Evolutionary conservation across 148 eudicot genomes (phyloP), one percentile per base, ranked within the genome.

Genomic region (Fagopyrum esculentum): DNA sequence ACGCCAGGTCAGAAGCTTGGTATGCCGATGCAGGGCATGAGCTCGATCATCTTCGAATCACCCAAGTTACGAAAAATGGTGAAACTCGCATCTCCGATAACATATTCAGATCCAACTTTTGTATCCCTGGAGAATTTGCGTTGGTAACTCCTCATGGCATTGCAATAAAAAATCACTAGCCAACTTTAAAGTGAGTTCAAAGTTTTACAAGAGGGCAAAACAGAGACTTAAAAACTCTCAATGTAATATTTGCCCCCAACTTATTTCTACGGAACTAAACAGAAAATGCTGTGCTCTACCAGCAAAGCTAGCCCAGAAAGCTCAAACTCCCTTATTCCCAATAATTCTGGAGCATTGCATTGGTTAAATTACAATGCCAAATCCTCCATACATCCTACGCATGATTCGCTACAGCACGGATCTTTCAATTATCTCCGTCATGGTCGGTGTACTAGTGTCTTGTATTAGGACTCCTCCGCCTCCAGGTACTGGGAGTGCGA

Each of bases 401-500:
- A 52, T 6, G 63, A 57, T 57, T 19, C 26, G 5, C 30, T 19
- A 0, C 29, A 63, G 69, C 44, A 63, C 0, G 30, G 47, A 66
- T 40, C 47, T 66, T 66, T 61, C 43, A 66, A 66, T 19, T 40
- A 1, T 35, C 40, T 35, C 40, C 40, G 3, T 35, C 52, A 49
- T 49, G 52, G 52, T 2, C 6, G 52, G 52, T 49, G 52, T 35
- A 35, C 40, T 35, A 0, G 9, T 6, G 47, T 13, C 8, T 66
- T 66, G 70, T 66, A 35, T 43, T 13, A 66, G 1, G 71, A 66
- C 12, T 85, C 84, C 12, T 85, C 84, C 3, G 73, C 77, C 72
- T 76, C 87, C 0, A 82, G 87, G 76, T 92, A 92, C 74, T 84
- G 93, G 8, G 96, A 95, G 84, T 95, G 90, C 19, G 97, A 90